phyloP scores from a whole-genome alignment of 306 rosid species.

The Prunus persica region DNA sequence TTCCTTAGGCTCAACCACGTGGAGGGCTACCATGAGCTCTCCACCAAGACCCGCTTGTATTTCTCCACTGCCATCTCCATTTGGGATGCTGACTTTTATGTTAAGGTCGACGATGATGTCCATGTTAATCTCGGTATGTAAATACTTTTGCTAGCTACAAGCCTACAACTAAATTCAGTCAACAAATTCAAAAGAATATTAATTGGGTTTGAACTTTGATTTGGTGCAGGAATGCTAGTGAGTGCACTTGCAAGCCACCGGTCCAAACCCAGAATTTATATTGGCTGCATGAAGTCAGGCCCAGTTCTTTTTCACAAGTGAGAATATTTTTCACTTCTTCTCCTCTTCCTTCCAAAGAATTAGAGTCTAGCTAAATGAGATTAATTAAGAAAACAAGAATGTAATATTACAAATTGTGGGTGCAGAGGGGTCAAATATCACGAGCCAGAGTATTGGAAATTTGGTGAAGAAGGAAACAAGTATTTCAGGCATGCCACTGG shows the following conservation, averaged over 20 bases:
- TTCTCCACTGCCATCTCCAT: conserved; percentile 65
- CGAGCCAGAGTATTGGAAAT: conserved; percentile 90
- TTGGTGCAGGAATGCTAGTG: conserved; percentile 43
- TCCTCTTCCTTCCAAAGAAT: too few species aligned
- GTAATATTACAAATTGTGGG: background rate
- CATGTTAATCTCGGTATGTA: conserved; percentile 69
- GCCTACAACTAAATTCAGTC: too few species aligned
- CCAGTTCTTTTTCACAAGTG: conserved; percentile 81
- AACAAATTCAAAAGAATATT: too few species aligned
- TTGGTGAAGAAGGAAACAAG: conserved; percentile 92
- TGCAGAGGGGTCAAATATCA: conserved; percentile 79
- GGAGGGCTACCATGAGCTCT: conserved; percentile 82
- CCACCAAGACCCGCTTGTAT: conserved; percentile 77
- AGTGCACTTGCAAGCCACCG: conserved; percentile 56
- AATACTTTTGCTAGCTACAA: background rate
- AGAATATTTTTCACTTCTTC: background rate
- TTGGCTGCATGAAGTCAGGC: conserved; percentile 99
- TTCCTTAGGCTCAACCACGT: conserved; percentile 70
- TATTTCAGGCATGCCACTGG: conserved; percentile 98
- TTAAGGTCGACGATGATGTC: conserved; percentile 87
- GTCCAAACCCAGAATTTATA: conserved; percentile 65
- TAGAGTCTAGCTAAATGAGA: too few species aligned
- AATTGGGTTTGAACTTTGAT: too few species aligned
- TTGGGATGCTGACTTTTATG: conserved; percentile 86
- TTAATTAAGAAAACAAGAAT: too few species aligned